Evolutionary conservation across 768 basidiomycete species (phyloP), one percentile per base, ranked within the genome.

Genomic region (Lactarius hengduanensis): DNA sequence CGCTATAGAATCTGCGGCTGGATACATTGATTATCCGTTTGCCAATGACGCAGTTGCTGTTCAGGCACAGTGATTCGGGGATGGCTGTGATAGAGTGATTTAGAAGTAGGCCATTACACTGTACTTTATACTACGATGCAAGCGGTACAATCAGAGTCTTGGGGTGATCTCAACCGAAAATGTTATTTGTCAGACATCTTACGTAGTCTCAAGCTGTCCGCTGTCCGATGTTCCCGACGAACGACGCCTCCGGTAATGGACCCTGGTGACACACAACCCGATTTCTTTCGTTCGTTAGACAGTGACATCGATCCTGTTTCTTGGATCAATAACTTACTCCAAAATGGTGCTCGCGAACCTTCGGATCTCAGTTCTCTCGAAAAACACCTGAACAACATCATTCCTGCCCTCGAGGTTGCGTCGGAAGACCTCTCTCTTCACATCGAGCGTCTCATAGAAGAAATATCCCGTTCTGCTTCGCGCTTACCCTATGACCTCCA

Each of bases 401-500:
- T 93, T 20, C 88, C 89, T 6, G 80, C 85, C n/a, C 83, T 97
- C 30, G 94, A 96, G 67, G 84, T 95, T 45, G 88, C 93, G 41
- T 87, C 87, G 53, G 90, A 94, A 73, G 96, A 98, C 71, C 96
- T 95, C 0, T 92, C 94, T 3, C 79, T 88, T 13, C 81, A 90
- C 61, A 84, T 98, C 63, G 97, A 98, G 75, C 87, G 88, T 67
- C 85, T 87, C 56, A 95, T 99, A 65, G 90, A 94, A 73, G 95
- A 98, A 74, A 92, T 98, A 53, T 94, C 96, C 2, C 86, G 95
- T 58, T 86, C 89, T 5, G 88, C 98, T 26, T 94, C 97, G 15
- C 86, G 97, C 45, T 82, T 99, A 56, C 87, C 92, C 1, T 98
- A 97, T 75, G 97, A 98, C 77, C 82, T 99, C 41, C 96, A 98